Conservation (phyloP, 169 alveolate genomes). For the Eimeria brunetti region DNA sequence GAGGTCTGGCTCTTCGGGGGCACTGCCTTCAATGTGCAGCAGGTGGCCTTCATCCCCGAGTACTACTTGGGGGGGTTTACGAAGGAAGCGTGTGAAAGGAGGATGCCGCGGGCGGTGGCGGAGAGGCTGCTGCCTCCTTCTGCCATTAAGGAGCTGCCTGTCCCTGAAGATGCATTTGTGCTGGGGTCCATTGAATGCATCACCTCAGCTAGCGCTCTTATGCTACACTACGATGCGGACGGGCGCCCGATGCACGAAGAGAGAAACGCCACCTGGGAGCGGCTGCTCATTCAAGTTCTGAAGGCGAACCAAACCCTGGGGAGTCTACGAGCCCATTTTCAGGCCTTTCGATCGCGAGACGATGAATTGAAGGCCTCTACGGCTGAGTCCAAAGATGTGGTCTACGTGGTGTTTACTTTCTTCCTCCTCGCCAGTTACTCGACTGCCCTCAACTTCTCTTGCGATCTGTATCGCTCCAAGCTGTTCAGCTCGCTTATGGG, state of each 20-base stretch:
- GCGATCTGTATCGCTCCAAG: constrained; percentile 83
- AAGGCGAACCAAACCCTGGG: constrained; percentile 85
- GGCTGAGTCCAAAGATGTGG: constrained; percentile 84
- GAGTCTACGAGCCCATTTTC: constrained; percentile 82
- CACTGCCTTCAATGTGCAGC: constrained; percentile 84
- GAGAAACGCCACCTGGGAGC: constrained; percentile 86
- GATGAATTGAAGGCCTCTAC: constrained; percentile 87
- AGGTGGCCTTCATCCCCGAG: constrained; percentile 86
- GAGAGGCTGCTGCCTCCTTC: constrained; percentile 81
- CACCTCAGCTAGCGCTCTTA: constrained; percentile 82
- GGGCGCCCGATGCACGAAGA: constrained; percentile 82
- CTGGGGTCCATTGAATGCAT: constrained; percentile 85
- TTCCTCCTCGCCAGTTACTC: constrained; percentile 84
- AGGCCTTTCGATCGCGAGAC: constrained; percentile 86
- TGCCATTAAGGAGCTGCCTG: constrained; percentile 44
- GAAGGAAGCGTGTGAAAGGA: constrained; percentile 82
- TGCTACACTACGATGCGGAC: constrained; percentile 84
- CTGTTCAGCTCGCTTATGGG: constrained; percentile 87
- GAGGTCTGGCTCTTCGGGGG: constrained; percentile 87
- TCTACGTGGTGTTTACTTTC: constrained; percentile 86
- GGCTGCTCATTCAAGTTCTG: constrained; percentile 83
- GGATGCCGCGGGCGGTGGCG: constrained; percentile 83
- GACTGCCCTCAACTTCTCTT: constrained; percentile 85
- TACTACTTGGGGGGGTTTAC: constrained; percentile 84
- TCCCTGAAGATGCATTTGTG: constrained; percentile 81